These are phyloP conservation scores for Plectosphaerella sp. DNA, from an alignment of 2,329 filamentous ascomycete genomes.

Conservation along the genomic window DNA sequence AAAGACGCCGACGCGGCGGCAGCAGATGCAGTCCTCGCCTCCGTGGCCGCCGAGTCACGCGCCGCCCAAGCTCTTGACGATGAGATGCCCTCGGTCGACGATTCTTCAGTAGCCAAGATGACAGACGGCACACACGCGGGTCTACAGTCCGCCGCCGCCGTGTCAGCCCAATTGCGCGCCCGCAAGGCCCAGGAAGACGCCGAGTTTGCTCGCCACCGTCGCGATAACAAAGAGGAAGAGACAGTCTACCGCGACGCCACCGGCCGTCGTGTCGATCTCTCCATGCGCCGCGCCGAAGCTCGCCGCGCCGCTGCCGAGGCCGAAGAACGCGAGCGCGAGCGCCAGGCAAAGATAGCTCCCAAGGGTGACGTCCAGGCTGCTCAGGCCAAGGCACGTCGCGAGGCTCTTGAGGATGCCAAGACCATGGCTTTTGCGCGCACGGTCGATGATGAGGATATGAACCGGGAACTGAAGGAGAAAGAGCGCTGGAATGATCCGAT, in stretches of 20 bases:
- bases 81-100: slow-evolving; percentile 41
- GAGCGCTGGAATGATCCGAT: slow-evolving; percentile 94
- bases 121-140: slow-evolving; percentile 84
- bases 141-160: slow-evolving; percentile 76
- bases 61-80: slow-evolving; percentile 44
- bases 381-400: slow-evolving; percentile 59
- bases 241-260: slow-evolving; percentile 95
- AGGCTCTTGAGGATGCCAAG: slow-evolving; percentile 73
- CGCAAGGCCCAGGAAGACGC: slow-evolving; percentile 62
- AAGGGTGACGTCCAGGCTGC: slow-evolving; percentile 82
- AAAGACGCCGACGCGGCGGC: slow-evolving; percentile 50
- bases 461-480: slow-evolving; percentile 71
- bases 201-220: slow-evolving; percentile 40
- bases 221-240: slow-evolving; percentile 54
- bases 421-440: slow-evolving; percentile 74
- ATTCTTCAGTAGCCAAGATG: slow-evolving; percentile 61
- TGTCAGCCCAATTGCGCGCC: slow-evolving; percentile 63
- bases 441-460: slow-evolving; percentile 83
- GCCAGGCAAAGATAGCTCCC: slow-evolving; percentile 62
- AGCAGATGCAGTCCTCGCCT: slow-evolving; percentile 74
- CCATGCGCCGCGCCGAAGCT: slow-evolving; percentile 84
- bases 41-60: slow-evolving; percentile 62
- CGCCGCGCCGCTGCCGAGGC: slow-evolving; percentile 61
- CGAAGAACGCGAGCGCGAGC: slow-evolving; percentile 63
- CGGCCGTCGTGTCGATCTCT: slow-evolving; percentile 88